Evolutionary conservation across 139 green algal species (phyloP).

Genomic region (Marvania coccoides): DNA sequence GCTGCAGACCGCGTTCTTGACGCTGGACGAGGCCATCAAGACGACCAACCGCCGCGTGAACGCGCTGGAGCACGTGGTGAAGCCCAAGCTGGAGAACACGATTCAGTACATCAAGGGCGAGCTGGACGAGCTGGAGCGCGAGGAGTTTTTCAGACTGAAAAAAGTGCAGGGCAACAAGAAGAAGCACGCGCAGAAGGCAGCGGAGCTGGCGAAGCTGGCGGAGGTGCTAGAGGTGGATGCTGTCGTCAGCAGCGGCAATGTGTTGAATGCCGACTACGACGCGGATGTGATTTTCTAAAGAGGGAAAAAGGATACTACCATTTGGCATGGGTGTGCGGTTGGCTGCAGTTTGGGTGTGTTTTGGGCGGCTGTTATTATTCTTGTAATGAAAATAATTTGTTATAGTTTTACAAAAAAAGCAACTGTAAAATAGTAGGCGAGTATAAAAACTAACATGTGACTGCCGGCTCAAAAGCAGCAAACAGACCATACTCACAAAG

Average conservation of each 20-base stretch:
- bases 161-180: constrained; percentile 91
- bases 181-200: constrained; percentile 37
- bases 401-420: background rate
- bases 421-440: too few relatives aligned
- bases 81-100: constrained; percentile 94
- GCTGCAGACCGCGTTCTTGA: constrained; percentile 93
- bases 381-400: background rate
- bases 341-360: background rate
- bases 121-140: constrained; percentile 97
- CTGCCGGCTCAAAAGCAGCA: too few relatives aligned
- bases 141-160: constrained; percentile 99
- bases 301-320: background rate
- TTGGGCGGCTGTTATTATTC: too few relatives aligned
- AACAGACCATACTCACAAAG: too few relatives aligned
- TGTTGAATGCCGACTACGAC: background rate
- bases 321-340: background rate
- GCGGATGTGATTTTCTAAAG: constrained; percentile 8
- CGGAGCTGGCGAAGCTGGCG: constrained; percentile 61
- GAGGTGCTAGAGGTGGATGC: too few relatives aligned
- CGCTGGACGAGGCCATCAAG: constrained; percentile 94
- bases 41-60: constrained; percentile 98
- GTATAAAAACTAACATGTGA: too few relatives aligned
- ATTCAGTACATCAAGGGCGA: constrained; percentile 99
- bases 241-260: background rate
- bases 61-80: constrained; percentile 97